phyloP scores from a whole-genome alignment of 441 rosid species.

The Croton laevigatus region DNA sequence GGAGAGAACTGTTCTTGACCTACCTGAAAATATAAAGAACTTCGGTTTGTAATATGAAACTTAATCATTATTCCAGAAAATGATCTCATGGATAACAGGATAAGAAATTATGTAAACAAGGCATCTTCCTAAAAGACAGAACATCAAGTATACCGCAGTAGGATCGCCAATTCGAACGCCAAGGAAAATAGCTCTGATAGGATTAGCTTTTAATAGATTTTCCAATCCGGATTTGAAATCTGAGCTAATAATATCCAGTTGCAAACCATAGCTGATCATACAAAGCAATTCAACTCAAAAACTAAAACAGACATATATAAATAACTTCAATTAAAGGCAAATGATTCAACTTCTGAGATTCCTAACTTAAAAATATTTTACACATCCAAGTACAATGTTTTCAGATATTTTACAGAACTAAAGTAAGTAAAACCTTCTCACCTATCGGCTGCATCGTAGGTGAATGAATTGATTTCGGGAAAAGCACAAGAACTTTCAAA shows the following conservation, averaged over 20 bases:
- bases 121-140: conserved; percentile 9
- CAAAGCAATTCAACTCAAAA: conserved; percentile 19
- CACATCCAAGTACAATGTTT: conserved; percentile 5
- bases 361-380: background rate
- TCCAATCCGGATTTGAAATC: conserved; percentile 99
- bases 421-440: conserved; percentile 27
- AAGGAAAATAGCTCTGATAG: conserved; percentile 93
- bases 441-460: conserved; percentile 78
- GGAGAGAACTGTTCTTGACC: conserved; percentile 99
- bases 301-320: background rate
- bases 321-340: conserved; percentile 4
- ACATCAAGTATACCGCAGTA: conserved; percentile 74
- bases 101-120: conserved; percentile 2
- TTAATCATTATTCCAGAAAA: conserved; percentile 11
- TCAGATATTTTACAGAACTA: background rate
- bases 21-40: conserved; percentile 45
- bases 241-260: conserved; percentile 71
- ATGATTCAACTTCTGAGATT: conserved; percentile 11
- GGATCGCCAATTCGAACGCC: conserved; percentile 99
- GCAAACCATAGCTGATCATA: conserved; percentile 71
- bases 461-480: conserved; percentile 87
- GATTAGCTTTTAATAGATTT: conserved; percentile 68
- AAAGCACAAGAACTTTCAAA: conserved; percentile 88
- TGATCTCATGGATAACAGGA: background rate
- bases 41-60: conserved; percentile 17